Evolutionary conservation across 139 green algal species (phyloP).

Genomic region (Auxenochlorella pyrenoidosa): DNA sequence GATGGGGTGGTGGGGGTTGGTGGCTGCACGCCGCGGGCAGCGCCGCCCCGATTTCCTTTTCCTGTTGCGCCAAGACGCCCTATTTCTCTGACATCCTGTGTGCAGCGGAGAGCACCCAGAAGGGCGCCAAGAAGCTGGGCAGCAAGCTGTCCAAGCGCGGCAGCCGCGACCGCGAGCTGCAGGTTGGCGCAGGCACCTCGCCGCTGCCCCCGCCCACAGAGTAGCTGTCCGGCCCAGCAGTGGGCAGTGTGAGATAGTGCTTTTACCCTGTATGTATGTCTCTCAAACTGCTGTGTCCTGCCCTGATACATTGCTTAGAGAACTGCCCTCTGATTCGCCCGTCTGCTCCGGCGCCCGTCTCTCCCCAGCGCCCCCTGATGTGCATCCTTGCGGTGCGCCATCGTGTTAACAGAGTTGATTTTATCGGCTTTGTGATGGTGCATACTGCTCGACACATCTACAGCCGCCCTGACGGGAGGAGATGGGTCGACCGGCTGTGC

Average conservation of each 20-base stretch:
- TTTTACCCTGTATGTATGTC: background rate
- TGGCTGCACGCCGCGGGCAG: background rate
- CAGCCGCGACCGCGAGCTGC: constrained; percentile 15
- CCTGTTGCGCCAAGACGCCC: background rate
- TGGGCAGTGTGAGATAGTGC: too few relatives aligned
- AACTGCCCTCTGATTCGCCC: background rate
- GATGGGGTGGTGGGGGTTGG: background rate
- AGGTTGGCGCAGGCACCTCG: background rate
- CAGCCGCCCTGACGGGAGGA: too few relatives aligned
- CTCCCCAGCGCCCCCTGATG: too few relatives aligned
- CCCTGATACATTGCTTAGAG: background rate
- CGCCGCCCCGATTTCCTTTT: background rate
- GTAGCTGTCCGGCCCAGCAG: background rate
- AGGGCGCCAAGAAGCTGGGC: constrained; percentile 32
- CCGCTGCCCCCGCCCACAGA: too few relatives aligned
- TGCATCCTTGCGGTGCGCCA: too few relatives aligned
- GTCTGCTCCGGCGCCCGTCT: too few relatives aligned
- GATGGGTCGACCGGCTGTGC: too few relatives aligned
- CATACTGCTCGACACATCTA: too few relatives aligned
- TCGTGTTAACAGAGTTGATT: too few relatives aligned
- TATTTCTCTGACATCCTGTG: background rate
- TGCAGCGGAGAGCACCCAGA: constrained; percentile 18
- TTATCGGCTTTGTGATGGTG: too few relatives aligned
- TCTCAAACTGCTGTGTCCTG: background rate
- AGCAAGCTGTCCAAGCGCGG: constrained; percentile 19